These are phyloP conservation scores for Piloderma croceum DNA, from an alignment of 768 basidiomycete genomes.

Conservation along the genomic window DNA sequence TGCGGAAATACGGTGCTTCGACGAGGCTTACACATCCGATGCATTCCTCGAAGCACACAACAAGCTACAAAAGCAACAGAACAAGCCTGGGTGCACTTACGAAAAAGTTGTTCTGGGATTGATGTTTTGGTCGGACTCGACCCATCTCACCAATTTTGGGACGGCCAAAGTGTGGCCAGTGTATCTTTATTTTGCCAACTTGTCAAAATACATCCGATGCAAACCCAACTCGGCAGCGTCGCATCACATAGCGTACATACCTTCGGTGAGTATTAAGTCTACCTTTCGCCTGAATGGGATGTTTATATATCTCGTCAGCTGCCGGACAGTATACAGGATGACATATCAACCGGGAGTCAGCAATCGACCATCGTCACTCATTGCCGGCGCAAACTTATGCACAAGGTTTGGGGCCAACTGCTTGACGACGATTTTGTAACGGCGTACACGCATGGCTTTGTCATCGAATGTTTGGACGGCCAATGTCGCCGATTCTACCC, in stretches of 20 bases:
- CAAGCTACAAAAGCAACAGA: slow-evolving; percentile 15
- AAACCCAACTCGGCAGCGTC: slow-evolving; percentile 7
- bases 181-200: slow-evolving; percentile 18
- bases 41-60: slow-evolving; percentile 16
- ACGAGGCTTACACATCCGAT: slow-evolving; percentile 22
- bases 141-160: slow-evolving; percentile 17
- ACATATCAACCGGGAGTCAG: neutral
- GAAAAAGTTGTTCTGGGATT: slow-evolving; percentile 7
- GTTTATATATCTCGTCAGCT: neutral
- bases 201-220: slow-evolving; percentile 16
- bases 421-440: slow-evolving; percentile 19
- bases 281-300: neutral
- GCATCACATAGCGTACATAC: slow-evolving; percentile 21
- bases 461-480: slow-evolving; percentile 19
- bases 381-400: slow-evolving; percentile 19
- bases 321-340: slow-evolving; percentile 3
- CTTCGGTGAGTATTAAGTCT: slow-evolving; percentile 7
- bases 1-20: slow-evolving; percentile 12
- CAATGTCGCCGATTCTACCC: slow-evolving; percentile 14
- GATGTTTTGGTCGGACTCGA: slow-evolving; percentile 15
- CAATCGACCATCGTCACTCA: slow-evolving; percentile 8
- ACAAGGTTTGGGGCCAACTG: slow-evolving; percentile 17
- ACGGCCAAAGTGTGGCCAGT: slow-evolving; percentile 18
- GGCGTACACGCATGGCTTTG: slow-evolving; percentile 20
- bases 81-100: slow-evolving; percentile 12